Evolutionary conservation across 768 basidiomycete genomes (phyloP).

Genomic region (Psilocybe tampanensis): DNA sequence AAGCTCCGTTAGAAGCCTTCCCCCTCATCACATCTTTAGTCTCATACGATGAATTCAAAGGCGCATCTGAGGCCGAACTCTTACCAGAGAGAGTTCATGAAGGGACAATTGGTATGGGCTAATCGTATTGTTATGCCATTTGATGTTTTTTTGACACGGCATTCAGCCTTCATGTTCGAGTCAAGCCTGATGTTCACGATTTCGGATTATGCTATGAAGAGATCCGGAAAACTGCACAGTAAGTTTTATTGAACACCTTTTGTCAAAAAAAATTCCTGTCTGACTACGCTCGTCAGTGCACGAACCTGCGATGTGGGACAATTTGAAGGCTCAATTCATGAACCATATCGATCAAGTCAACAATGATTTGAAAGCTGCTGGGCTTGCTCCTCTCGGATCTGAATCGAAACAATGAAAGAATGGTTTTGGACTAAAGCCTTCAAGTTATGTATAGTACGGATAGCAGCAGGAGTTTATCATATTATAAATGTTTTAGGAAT

Average conservation of each 20-base stretch:
- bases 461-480: neutral
- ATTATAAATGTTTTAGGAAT: too few species aligned
- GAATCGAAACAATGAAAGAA: constrained; percentile 8
- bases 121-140: neutral
- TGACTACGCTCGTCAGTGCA: constrained; percentile 39
- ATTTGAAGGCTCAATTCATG: constrained; percentile 58
- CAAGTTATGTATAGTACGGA: neutral
- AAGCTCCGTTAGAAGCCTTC: neutral
- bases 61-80: constrained; percentile 54
- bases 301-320: constrained; percentile 70
- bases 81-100: constrained; percentile 53
- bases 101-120: constrained; percentile 49
- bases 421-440: neutral
- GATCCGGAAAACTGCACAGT: constrained; percentile 62
- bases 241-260: constrained; percentile 12
- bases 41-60: constrained; percentile 62
- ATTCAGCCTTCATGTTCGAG: constrained; percentile 64
- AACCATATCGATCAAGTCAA: constrained; percentile 60
- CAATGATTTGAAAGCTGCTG: constrained; percentile 43
- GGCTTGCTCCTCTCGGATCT: constrained; percentile 33
- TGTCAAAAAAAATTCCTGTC: neutral
- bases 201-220: constrained; percentile 65
- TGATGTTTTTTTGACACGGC: neutral
- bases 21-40: constrained; percentile 32
- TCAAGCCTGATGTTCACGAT: constrained; percentile 63